phyloP scores from a whole-genome alignment of 2,329 filamentous ascomycete species.

The Diaporthe aspalathi region DNA sequence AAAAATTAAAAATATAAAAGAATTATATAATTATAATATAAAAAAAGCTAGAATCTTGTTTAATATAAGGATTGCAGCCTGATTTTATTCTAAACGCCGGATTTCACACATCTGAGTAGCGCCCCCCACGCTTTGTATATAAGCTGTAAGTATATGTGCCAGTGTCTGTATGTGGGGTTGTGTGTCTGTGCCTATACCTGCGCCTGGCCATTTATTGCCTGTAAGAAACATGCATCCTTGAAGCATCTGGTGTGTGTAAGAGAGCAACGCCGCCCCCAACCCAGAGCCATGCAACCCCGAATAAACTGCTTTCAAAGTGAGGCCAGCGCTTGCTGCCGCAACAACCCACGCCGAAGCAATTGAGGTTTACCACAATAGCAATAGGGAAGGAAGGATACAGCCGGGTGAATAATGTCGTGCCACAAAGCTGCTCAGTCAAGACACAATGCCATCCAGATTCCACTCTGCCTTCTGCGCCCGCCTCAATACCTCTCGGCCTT shows the following conservation, averaged over 20 bases:
- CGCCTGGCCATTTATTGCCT: neutral
- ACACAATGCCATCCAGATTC: slow-evolving; percentile 58
- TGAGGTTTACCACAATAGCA: neutral
- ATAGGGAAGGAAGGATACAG: neutral
- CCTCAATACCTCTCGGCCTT: slow-evolving; percentile 62
- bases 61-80: neutral
- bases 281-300: slow-evolving; percentile 35
- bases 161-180: slow-evolving; percentile 1
- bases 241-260: slow-evolving; percentile 11
- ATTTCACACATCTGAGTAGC: neutral
- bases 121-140: neutral
- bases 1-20: too few species aligned
- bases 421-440: slow-evolving; percentile 22
- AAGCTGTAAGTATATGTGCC: slow-evolving; percentile 19
- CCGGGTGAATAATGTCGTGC: neutral
- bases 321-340: neutral
- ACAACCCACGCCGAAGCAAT: neutral
- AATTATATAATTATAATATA: neutral
- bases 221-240: neutral
- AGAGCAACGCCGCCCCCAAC: slow-evolving; percentile 21
- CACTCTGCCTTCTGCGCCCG: slow-evolving; percentile 66
- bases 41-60: neutral
- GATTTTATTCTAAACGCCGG: slow-evolving; percentile 26
- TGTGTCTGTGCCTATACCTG: slow-evolving; percentile 20
- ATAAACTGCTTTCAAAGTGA: slow-evolving; percentile 30